These are phyloP conservation scores for Elaeagnus macrophylla DNA, from an alignment of 306 rosid genomes.

Conservation along the genomic window DNA sequence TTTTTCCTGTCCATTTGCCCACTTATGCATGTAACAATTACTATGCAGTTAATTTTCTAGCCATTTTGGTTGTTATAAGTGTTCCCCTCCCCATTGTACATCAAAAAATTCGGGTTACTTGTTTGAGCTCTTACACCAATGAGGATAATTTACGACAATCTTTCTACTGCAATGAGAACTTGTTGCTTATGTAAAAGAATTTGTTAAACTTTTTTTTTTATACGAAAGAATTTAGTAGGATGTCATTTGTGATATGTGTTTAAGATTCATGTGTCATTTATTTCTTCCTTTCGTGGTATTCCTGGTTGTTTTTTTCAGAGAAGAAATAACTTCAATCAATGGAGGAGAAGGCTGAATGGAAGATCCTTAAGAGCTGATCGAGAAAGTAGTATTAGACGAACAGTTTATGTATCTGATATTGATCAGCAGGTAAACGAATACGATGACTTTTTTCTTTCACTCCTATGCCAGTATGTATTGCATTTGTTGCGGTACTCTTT, in stretches of 20 bases:
- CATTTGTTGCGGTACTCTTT: too few relatives aligned
- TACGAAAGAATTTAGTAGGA: conserved; percentile 5
- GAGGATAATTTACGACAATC: background rate
- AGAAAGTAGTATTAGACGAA: conserved; percentile 71
- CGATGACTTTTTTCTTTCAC: background rate
- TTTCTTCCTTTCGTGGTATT: background rate
- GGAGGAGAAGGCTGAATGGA: conserved; percentile 65
- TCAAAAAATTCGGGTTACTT: too few relatives aligned
- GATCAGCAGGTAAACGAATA: conserved; percentile 65
- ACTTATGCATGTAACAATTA: too few relatives aligned
- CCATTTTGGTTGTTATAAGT: too few relatives aligned
- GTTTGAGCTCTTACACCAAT: too few relatives aligned
- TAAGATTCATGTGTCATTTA: background rate
- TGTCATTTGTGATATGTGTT: conserved; percentile 8
- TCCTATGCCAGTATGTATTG: conserved; percentile 4
- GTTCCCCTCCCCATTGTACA: too few relatives aligned
- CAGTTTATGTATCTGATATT: conserved; percentile 81
- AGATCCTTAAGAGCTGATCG: conserved; percentile 65
- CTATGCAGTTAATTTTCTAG: too few relatives aligned
- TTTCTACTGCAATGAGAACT: too few relatives aligned
- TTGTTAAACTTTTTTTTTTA: background rate
- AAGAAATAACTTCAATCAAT: conserved; percentile 48
- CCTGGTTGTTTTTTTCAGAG: conserved; percentile 39
- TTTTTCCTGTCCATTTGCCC: too few relatives aligned
- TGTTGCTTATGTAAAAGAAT: background rate